Conservation (phyloP, 1,139 yeast species). For the Pichia sp. region DNA sequence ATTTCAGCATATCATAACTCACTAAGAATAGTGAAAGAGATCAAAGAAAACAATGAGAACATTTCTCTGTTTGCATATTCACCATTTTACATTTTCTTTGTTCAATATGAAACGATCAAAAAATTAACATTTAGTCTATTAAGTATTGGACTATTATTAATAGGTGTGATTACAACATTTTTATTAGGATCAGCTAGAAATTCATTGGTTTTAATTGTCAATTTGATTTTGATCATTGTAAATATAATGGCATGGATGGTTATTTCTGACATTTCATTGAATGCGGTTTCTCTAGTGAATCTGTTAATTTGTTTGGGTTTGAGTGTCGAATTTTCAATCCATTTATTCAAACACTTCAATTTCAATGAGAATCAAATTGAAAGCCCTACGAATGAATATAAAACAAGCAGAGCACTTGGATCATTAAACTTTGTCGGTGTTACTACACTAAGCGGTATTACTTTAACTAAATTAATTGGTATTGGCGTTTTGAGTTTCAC, state of each 20-base stretch:
- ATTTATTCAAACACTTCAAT: constrained; percentile 73
- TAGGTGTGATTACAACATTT: constrained; percentile 42
- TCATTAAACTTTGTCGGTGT: constrained; percentile 77
- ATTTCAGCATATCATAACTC: constrained; percentile 75
- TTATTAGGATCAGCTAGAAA: constrained; percentile 63
- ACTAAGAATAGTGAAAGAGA: constrained; percentile 56
- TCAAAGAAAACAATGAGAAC: constrained; percentile 36
- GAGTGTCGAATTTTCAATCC: constrained; percentile 89
- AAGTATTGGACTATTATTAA: constrained; percentile 47
- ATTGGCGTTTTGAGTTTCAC: constrained; percentile 83
- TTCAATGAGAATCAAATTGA: constrained; percentile 26
- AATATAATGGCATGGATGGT: constrained; percentile 80
- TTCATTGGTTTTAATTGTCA: constrained; percentile 48
- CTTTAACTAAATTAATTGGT: constrained; percentile 84
- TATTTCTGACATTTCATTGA: constrained; percentile 66
- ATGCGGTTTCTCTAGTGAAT: constrained; percentile 86
- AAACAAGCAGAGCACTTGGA: constrained; percentile 35
- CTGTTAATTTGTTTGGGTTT: constrained; percentile 84
- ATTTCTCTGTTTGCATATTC: constrained; percentile 82
- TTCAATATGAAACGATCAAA: constrained; percentile 69
- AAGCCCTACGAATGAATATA: background rate
- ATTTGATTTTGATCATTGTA: constrained; percentile 59
- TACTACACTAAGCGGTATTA: constrained; percentile 83
- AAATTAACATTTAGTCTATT: constrained; percentile 51
- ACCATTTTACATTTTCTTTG: constrained; percentile 87